Evolutionary conservation across 2,329 filamentous ascomycete genomes (phyloP).

Genomic region (Phaeophleospora eucalypticola): DNA sequence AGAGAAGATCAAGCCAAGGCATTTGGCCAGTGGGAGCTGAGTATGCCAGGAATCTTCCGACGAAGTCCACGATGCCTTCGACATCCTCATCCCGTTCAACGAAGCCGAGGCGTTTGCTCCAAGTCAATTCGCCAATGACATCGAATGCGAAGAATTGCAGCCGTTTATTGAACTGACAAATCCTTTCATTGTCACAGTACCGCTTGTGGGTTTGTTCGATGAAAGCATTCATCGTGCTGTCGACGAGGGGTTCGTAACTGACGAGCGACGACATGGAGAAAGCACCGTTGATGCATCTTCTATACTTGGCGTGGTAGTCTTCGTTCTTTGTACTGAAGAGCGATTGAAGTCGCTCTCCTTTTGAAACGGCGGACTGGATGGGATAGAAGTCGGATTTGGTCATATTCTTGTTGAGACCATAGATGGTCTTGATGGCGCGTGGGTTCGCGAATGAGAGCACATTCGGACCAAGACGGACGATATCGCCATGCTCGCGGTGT

Average conservation of each 20-base stretch:
- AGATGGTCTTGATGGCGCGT: constrained; percentile 69
- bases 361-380: constrained; percentile 68
- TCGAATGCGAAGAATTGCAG: constrained; percentile 79
- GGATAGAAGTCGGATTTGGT: constrained; percentile 79
- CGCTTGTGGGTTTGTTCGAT: constrained; percentile 48
- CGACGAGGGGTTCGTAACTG: constrained; percentile 75
- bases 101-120: constrained; percentile 71
- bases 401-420: constrained; percentile 77
- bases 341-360: constrained; percentile 64
- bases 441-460: constrained; percentile 69
- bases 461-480: constrained; percentile 73
- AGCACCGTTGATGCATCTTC: constrained; percentile 69
- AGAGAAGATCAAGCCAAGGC: constrained; percentile 63
- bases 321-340: constrained; percentile 76
- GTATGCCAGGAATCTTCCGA: constrained; percentile 64
- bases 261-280: constrained; percentile 75
- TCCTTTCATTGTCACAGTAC: constrained; percentile 39
- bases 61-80: constrained; percentile 66
- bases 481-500: constrained; percentile 67
- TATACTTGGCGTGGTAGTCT: constrained; percentile 68
- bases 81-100: constrained; percentile 71
- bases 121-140: constrained; percentile 74
- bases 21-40: constrained; percentile 72
- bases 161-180: constrained; percentile 67
- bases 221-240: constrained; percentile 69